Evolutionary conservation across 1,139 yeast species (phyloP), one percentile per base, ranked within the genome.

Genomic region (Maudiozyma humilis): DNA sequence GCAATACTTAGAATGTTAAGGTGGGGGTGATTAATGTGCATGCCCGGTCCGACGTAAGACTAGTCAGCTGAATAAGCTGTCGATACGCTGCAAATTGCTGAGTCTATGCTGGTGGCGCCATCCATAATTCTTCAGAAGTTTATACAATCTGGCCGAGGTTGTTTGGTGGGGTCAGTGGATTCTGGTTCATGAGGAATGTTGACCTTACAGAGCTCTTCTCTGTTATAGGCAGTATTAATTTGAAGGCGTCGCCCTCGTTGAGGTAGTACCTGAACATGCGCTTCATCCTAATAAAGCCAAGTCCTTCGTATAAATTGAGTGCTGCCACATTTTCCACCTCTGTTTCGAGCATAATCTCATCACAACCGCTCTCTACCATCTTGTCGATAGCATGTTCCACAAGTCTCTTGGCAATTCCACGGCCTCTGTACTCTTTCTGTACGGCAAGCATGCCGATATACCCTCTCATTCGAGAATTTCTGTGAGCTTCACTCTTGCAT

Each of bases 401-500:
- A 45, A 91, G 70, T 44, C 68, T 67, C 52, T 80, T 81, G 4
- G 96, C 96, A 40, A 89, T 82, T 1, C 96, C 96, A 40, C 67
- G 69, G 8, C 94, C 89, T 43, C 98, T 69, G 62, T 73, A 79
- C 15, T 65, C 60, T 35, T 79, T 76, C 46, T 81, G 80, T 23
- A 91, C 94, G 0, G 94, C 96, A 44, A 91, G 68, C 98, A 91
- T 91, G 5, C 97, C 98, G 38, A 91, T 89, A 58, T 91, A 91
- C 0, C 98, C 98, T 50, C 96, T 68, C 55, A 70, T 59, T 47
- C 95, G 69, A 10, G 74, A 80, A 30, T 75, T 73, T 46, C 91
- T 70, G 64, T 91, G 97, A 4, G 75, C 70, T 53, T 84, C 94
- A n/a, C 80, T 75, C 57, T 87, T 87, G 48, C 95, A 82, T 8